Evolutionary conservation across 495 filamentous ascomycete genomes (phyloP).

Genomic region (Aspergillus sclerotioniger): DNA sequence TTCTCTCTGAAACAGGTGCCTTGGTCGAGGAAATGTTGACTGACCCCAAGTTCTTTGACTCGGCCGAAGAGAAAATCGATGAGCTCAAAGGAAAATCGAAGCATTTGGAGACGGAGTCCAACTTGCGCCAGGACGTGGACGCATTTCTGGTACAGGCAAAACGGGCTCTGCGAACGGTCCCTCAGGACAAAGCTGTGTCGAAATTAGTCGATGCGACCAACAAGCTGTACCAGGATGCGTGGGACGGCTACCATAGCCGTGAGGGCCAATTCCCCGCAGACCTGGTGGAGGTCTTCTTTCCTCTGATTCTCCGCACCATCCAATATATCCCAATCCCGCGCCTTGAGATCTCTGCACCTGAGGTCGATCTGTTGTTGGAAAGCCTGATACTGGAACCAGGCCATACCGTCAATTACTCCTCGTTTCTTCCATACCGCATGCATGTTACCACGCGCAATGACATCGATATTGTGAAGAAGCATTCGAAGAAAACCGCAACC

Average conservation of each 20-base stretch:
- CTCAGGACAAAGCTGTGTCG: conserved; percentile 67
- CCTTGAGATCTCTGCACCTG: conserved; percentile 77
- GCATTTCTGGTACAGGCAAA: conserved; percentile 67
- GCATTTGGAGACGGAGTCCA: conserved; percentile 59
- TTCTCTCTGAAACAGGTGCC: conserved; percentile 68
- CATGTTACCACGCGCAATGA: conserved; percentile 81
- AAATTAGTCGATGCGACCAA: conserved; percentile 61
- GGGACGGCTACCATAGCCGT: conserved; percentile 51
- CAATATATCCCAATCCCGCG: conserved; percentile 88
- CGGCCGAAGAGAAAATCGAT: conserved; percentile 65
- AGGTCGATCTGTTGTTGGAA: conserved; percentile 81
- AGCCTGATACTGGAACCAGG: conserved; percentile 91
- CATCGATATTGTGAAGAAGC: conserved; percentile 77
- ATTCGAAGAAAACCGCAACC: conserved; percentile 64
- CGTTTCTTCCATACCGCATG: conserved; percentile 84
- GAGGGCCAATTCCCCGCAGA: conserved; percentile 75
- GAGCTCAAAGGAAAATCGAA: conserved; percentile 68
- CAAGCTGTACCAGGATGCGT: conserved; percentile 65
- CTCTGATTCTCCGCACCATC: conserved; percentile 68
- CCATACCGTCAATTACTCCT: conserved; percentile 75
- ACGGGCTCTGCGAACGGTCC: conserved; percentile 62
- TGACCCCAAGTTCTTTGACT: conserved; percentile 78
- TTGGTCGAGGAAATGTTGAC: conserved; percentile 80
- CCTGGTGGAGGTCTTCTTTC: conserved; percentile 72
- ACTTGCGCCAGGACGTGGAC: conserved; percentile 70